Conservation (phyloP, 2,329 filamentous ascomycete species). For the Colletotrichum siamense region DNA sequence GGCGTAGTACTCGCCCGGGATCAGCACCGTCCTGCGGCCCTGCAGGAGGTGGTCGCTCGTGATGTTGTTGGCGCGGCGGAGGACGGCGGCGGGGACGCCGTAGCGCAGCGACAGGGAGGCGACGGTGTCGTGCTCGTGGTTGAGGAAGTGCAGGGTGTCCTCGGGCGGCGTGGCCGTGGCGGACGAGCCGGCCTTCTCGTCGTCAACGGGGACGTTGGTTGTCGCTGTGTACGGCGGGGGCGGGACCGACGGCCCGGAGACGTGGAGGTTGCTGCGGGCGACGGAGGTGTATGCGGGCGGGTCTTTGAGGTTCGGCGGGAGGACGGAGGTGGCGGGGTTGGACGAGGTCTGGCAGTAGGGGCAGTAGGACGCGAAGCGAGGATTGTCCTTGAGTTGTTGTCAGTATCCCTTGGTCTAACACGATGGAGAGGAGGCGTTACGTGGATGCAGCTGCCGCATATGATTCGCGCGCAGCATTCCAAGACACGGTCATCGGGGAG, state of each 20-base stretch:
- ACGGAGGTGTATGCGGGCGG: constrained; percentile 68
- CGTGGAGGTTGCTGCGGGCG: constrained; percentile 12
- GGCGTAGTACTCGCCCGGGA: constrained; percentile 74
- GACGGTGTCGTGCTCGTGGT: constrained; percentile 72
- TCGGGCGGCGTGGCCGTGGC: constrained; percentile 39
- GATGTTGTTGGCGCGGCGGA: constrained; percentile 73
- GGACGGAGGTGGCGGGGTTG: constrained; percentile 49
- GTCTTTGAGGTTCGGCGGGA: constrained; percentile 69
- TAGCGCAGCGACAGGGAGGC: constrained; percentile 75
- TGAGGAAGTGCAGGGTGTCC: constrained; percentile 77
- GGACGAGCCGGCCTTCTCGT: constrained; percentile 33
- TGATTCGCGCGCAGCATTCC: constrained; percentile 72
- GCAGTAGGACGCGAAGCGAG: constrained; percentile 69
- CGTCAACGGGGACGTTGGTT: constrained; percentile 4
- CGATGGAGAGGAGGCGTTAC: constrained; percentile 42
- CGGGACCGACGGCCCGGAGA: constrained; percentile 30
- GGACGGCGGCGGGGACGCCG: constrained; percentile 64
- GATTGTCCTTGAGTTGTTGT: constrained; percentile 56
- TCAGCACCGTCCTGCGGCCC: constrained; percentile 72
- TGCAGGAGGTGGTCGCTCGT: constrained; percentile 74
- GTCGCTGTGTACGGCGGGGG: constrained; percentile 43
- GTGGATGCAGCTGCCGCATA: constrained; percentile 74
- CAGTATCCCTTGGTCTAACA: background rate
- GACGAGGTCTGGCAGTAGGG: constrained; percentile 80
- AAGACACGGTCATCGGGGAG: constrained; percentile 65